Evolutionary conservation across 371 early-diverging fungal species (phyloP).

Genomic region (Mortierella sp.): DNA sequence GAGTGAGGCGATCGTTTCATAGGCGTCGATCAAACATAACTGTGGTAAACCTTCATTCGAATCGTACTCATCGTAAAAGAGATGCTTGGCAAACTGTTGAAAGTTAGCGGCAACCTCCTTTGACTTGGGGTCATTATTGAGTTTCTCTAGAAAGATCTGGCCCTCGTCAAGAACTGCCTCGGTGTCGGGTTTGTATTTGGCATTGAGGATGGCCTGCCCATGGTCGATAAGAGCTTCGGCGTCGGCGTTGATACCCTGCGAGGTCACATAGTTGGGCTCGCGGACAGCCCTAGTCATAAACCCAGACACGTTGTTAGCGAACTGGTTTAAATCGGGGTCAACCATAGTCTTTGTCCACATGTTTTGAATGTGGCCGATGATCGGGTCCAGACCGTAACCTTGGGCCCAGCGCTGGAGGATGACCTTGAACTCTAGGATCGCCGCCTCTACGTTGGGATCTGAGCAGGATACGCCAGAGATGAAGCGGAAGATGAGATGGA

Average conservation of each 20-base stretch:
- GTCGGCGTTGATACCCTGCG: conserved; percentile 35
- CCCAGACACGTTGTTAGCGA: conserved; percentile 45
- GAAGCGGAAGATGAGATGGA: neutral
- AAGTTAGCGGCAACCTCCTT: conserved; percentile 36
- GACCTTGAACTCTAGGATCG: conserved; percentile 63
- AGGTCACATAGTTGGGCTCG: conserved; percentile 50
- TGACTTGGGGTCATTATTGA: conserved; percentile 41
- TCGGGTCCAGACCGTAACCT: conserved; percentile 62
- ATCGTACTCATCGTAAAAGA: conserved; percentile 41
- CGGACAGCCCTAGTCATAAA: conserved; percentile 42
- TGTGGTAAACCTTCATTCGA: neutral
- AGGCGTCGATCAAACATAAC: neutral
- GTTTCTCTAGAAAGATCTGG: conserved; percentile 34
- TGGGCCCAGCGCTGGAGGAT: conserved; percentile 73
- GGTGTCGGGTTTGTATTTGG: conserved; percentile 44
- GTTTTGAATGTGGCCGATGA: conserved; percentile 57
- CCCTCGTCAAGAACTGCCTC: conserved; percentile 35
- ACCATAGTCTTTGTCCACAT: conserved; percentile 49
- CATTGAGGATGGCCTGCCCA: conserved; percentile 27
- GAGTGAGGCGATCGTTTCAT: neutral
- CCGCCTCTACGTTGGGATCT: conserved; percentile 55
- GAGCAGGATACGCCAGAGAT: neutral
- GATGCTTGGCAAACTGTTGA: conserved; percentile 32
- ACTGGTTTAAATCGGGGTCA: conserved; percentile 60
- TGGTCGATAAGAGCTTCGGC: conserved; percentile 26